Conservation (phyloP, 1,139 yeast genomes). For the Pichia sp. region DNA sequence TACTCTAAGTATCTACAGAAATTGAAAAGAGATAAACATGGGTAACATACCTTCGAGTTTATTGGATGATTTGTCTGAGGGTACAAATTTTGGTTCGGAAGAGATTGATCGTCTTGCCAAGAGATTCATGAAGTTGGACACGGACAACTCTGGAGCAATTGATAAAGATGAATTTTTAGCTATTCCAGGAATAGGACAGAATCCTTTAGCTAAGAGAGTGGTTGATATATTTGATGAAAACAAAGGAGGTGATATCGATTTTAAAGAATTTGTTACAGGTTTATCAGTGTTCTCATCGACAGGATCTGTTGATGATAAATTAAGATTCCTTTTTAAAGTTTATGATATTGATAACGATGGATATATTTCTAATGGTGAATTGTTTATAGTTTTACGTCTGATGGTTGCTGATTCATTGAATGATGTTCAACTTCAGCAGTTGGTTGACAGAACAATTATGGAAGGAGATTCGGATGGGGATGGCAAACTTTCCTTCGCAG, state of each 20-base stretch:
- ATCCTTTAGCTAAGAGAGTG: slow-evolving; percentile 83
- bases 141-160: slow-evolving; percentile 87
- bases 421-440: slow-evolving; percentile 85
- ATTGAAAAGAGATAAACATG: slow-evolving; percentile 16
- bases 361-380: slow-evolving; percentile 87
- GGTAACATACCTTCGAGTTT: slow-evolving; percentile 31
- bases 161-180: slow-evolving; percentile 85
- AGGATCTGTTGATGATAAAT: slow-evolving; percentile 75
- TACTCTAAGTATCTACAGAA: neutral
- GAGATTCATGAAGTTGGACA: slow-evolving; percentile 90
- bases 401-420: slow-evolving; percentile 93
- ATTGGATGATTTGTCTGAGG: slow-evolving; percentile 30
- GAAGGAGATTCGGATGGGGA: slow-evolving; percentile 93
- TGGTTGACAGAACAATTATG: slow-evolving; percentile 91
- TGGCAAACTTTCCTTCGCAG: slow-evolving; percentile 79
- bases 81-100: slow-evolving; percentile 56
- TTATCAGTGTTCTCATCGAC: slow-evolving; percentile 88
- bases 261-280: slow-evolving; percentile 89
- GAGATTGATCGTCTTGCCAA: slow-evolving; percentile 89
- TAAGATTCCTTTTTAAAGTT: slow-evolving; percentile 83
- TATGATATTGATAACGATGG: slow-evolving; percentile 97
- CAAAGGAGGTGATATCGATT: slow-evolving; percentile 89
- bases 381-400: slow-evolving; percentile 85
- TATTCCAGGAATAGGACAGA: slow-evolving; percentile 86
- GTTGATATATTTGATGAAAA: slow-evolving; percentile 95